A percentile compares a stretch with the other conserved stretches of the same genome.
Conservation (phyloP, 768 basidiomycete genomes). For the Cytidiella melzeri region DNA sequence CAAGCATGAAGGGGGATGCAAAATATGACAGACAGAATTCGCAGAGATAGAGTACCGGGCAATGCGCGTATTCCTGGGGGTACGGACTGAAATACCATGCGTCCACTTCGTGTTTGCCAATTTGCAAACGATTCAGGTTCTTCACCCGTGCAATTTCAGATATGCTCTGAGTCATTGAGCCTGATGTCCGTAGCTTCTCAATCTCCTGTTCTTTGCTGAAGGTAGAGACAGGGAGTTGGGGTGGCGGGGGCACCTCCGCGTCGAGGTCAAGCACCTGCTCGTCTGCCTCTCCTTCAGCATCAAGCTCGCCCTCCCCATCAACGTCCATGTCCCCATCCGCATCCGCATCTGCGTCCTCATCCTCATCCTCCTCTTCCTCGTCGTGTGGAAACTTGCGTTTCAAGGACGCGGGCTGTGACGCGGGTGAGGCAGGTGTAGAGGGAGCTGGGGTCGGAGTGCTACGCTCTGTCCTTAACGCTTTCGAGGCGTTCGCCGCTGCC, state of each 20-base stretch:
- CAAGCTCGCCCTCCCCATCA: conserved; percentile 35
- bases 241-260: conserved; percentile 42
- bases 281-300: conserved; percentile 63
- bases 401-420: conserved; percentile 48
- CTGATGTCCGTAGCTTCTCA: conserved; percentile 94
- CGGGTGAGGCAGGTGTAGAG: conserved; percentile 31
- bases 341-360: conserved; percentile 35
- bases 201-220: conserved; percentile 99
- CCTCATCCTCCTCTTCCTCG: conserved; percentile 28
- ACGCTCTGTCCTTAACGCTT: conserved; percentile 18
- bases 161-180: conserved; percentile 98
- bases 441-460: conserved; percentile 19
- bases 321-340: conserved; percentile 57
- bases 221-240: conserved; percentile 45
- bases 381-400: conserved; percentile 68
- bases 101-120: conserved; percentile 94
- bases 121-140: conserved; percentile 94
- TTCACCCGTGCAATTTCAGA: conserved; percentile 98
- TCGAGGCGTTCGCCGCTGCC: conserved; percentile 44
- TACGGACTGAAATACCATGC: conserved; percentile 99
- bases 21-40: conserved; percentile 96
- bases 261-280: conserved; percentile 62
- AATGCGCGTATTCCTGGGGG: conserved; percentile 95
- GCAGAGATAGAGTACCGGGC: conserved; percentile 94
- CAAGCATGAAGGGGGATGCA: conserved; percentile 85